Percentiles rank a stretch among this genome's conserved stretches.
phyloP scores from a whole-genome alignment of 192 early-diverging fungal species.

The Funneliformis geosporum region DNA sequence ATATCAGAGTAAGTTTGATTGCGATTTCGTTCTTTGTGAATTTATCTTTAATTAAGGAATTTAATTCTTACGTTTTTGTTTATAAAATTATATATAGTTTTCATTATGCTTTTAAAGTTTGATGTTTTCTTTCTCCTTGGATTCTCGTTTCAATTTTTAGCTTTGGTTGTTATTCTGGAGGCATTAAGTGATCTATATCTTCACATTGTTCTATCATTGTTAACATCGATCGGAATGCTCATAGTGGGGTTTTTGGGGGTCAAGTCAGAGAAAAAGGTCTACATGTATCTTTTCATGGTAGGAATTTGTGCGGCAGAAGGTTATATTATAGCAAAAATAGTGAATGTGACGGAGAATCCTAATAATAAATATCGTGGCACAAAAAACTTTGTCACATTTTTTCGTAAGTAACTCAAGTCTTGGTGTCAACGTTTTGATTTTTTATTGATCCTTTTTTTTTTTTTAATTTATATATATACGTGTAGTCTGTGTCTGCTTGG shows the following conservation, averaged over 20 bases:
- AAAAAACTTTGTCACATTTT: conserved; percentile 55
- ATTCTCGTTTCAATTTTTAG: conserved; percentile 74
- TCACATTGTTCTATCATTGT: conserved; percentile 51
- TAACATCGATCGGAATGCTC: conserved; percentile 50
- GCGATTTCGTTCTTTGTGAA: conserved; percentile 12
- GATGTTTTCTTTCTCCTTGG: conserved; percentile 80
- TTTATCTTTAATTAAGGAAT: background rate
- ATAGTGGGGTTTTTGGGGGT: conserved; percentile 58
- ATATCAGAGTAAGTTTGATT: conserved; percentile 14
- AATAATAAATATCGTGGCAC: conserved; percentile 46
- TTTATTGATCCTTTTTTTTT: background rate
- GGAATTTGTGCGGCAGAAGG: conserved; percentile 63
- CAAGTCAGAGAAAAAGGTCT: conserved; percentile 49
- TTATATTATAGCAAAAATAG: conserved; percentile 68
- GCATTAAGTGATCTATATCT: conserved; percentile 33
- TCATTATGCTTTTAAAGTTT: conserved; percentile 80
- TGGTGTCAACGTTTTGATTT: background rate
- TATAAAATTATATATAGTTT: conserved; percentile 42
- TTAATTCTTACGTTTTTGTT: background rate
- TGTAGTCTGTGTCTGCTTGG: conserved; percentile 40
- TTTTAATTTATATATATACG: conserved; percentile 34
- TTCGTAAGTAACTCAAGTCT: conserved; percentile 46
- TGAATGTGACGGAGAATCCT: conserved; percentile 55
- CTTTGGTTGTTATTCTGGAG: conserved; percentile 55
- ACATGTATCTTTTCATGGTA: conserved; percentile 62